Evolutionary conservation across 331 rosid species (phyloP), one percentile per base, ranked within the genome.

Genomic region (Quercus tomentella): DNA sequence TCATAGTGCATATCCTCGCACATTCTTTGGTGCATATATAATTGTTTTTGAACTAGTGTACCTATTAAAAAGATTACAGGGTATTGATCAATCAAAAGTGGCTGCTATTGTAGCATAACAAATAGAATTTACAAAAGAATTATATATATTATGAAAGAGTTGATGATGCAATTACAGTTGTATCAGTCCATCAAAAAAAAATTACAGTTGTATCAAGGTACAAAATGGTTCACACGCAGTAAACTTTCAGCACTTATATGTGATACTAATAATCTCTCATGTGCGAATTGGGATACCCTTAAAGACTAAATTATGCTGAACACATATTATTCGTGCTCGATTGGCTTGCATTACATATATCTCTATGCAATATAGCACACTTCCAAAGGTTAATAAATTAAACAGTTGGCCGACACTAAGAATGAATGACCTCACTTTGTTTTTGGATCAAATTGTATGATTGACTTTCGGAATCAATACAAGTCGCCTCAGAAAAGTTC

Each of bases 381-480:
- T 82, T 76, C 83, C 79, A 72, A 51, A 11, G 45, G 84, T 81
- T 28, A 82, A 41, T 41, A 41, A 54, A 51, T 49, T 67, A 67
- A 74, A 82, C 76, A 55, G 75, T 84, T 82, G 83, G 83, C 75
- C 61, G 89, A 87, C 93, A 87, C 56, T 79, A 82, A 51, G 93
- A 89, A 87, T 89, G 86, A 84, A 75, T 84, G 79, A 88, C 83
- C 79, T 31, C 21, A 17, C 55, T 12, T 69, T 18, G 7, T 77
- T 52, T 41, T 57, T 62, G 60, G 75, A 54, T 58, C 73, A 76
- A 72, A 52, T 56, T 49, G 25, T 72, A 79, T 79, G 84, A 72
- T 79, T 60, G 30, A 58, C 5, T 71, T 49, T 7, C 67, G n/a
- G 45, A 41, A 65, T 65, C 45, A 65, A 16, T 9, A 26, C 18